Evolutionary conservation across 352 stramenopile species (phyloP), one percentile per base, ranked within the genome.

Genomic region (Phytophthora chlamydospora): DNA sequence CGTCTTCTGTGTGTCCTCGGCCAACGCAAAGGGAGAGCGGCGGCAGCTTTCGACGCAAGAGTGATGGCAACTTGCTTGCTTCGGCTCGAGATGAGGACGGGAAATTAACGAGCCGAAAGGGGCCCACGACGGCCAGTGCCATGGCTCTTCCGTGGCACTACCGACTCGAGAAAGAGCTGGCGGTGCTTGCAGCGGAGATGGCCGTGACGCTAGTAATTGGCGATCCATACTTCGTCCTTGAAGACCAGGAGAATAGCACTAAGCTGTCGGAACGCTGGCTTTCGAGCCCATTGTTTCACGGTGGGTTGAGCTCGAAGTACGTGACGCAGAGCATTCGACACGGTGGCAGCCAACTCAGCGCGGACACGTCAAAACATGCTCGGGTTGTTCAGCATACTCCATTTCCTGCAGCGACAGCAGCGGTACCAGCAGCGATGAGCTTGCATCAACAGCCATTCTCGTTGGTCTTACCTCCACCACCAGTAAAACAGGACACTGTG

Each of bases 121-220:
- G n/a, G 0, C 19, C 52, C 7, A 47, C 50, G 4, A 62, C 76
- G 6, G 64, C 62, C 1, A 63, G 76, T 32, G 67, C 72, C 2
- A 63, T 81, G 29, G 44, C 46, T 1, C 48, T 91, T 0, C 81
- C 77, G 0, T 92, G 83, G 83, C 71, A 71, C 34, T 77, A 75
- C 24, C 58, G 78, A 42, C 56, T 93, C 0, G 75, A 93, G 49
- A 92, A 91, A 54, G 76, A 88, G 12, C 12, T 93, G 8, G 84
- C 71, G 9, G 62, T 81, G 11, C 57, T 93, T 1, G 47, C 68
- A 19, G 62, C 76, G 6, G 74, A 88, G 39, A 83, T 93, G 71
- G 66, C 66, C 0, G 43, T 88, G 16, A 92, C 83, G 9, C 53
- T 91, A 8, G 61, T 74, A 3, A 62, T 75, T 14, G 83, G 78